Conservation (phyloP, 2,329 filamentous ascomycete genomes). For the Teratosphaeria nubilosa region DNA sequence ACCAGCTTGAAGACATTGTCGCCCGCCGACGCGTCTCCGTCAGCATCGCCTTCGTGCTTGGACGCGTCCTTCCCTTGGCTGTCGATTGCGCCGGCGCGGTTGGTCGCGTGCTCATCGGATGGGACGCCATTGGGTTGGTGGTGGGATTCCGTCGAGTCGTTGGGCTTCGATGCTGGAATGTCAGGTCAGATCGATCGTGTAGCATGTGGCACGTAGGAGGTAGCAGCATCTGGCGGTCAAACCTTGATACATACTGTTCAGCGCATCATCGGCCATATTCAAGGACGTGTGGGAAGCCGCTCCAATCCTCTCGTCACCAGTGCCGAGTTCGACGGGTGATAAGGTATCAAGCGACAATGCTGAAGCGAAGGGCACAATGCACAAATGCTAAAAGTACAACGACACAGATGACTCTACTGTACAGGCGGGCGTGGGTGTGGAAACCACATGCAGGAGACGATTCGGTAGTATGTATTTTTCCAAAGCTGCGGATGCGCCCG, state of each 20-base stretch:
- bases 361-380: not conserved
- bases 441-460: not conserved
- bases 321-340: not conserved
- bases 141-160: not conserved
- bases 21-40: conserved; percentile 8
- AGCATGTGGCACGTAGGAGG: too few species aligned
- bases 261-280: conserved; percentile 7
- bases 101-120: conserved; percentile 8
- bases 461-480: not conserved
- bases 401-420: not conserved
- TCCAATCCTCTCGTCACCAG: not conserved
- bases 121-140: conserved; percentile 4
- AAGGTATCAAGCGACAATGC: not conserved
- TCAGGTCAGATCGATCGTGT: not conserved
- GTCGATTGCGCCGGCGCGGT: conserved; percentile 1
- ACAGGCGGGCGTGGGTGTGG: not conserved
- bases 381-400: not conserved
- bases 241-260: conserved; percentile 1
- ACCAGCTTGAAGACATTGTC: conserved; percentile 57
- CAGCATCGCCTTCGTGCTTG: conserved; percentile 11
- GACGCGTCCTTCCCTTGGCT: not conserved
- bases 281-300: not conserved
- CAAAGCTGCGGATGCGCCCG: not conserved
- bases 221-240: not conserved
- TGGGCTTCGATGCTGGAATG: not conserved